phyloP scores from a whole-genome alignment of 129 eudicot species.

The Artemisia tridentata region DNA sequence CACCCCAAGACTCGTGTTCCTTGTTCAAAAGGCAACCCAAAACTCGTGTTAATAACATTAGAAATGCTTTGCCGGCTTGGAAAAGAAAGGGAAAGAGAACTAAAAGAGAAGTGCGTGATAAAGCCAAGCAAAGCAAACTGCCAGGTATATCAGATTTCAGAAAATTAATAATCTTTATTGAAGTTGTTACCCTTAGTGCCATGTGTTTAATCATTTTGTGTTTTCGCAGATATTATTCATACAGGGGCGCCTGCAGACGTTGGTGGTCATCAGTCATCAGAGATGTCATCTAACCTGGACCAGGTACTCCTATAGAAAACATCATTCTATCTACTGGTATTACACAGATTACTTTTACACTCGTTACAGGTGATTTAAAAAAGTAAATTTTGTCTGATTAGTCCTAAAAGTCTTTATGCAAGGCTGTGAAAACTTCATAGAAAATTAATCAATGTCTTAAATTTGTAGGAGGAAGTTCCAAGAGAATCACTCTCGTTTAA shows the following conservation, averaged over 20 bases:
- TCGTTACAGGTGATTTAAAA: too few species aligned
- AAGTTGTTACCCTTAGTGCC: not conserved
- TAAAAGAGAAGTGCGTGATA: not conserved
- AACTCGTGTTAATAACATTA: constrained; percentile 6
- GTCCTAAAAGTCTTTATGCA: not conserved
- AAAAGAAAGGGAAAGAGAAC: not conserved
- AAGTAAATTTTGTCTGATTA: not conserved
- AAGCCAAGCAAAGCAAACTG: not conserved
- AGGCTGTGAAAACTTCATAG: not conserved
- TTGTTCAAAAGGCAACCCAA: not conserved
- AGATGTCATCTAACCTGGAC: not conserved
- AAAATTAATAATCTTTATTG: not conserved
- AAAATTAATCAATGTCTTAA: not conserved
- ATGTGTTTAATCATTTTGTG: not conserved
- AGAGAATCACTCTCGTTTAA: not conserved
- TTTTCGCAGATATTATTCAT: not conserved
- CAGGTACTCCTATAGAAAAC: not conserved
- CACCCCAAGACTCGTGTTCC: too few species aligned
- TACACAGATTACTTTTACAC: too few species aligned
- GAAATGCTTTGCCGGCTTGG: not conserved
- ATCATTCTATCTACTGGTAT: not conserved
- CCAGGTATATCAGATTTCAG: not conserved
- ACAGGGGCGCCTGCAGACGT: too few species aligned
- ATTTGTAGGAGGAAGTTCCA: not conserved
- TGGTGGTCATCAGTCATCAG: not conserved